Evolutionary conservation across 2,329 filamentous ascomycete genomes (phyloP).

Genomic region (Arachnomyces sp.): DNA sequence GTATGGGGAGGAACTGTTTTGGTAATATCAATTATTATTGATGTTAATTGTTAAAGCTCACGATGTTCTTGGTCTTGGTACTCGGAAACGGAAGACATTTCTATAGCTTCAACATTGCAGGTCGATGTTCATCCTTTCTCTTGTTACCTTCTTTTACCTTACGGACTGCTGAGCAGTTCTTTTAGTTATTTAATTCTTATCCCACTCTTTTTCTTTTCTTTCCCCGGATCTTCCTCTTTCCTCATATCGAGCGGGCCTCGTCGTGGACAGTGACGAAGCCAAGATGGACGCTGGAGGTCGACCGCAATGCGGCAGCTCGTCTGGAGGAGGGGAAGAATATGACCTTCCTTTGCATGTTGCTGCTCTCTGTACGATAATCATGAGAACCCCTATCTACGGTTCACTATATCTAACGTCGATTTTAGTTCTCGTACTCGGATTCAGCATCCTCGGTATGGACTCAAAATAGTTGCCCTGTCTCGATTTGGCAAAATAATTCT

Average conservation of each 20-base stretch:
- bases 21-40: too few relatives aligned
- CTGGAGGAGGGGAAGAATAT: constrained; percentile 8
- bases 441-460: constrained; percentile 8
- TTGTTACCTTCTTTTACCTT: not conserved
- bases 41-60: too few relatives aligned
- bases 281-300: constrained; percentile 5
- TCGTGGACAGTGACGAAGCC: constrained; percentile 5
- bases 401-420: not conserved
- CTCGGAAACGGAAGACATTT: not conserved
- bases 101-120: constrained; percentile 7
- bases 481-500: not conserved
- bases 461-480: not conserved
- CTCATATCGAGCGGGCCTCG: not conserved
- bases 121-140: constrained; percentile 8
- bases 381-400: not conserved
- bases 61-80: too few relatives aligned
- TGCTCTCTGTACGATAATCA: constrained; percentile 10
- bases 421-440: constrained; percentile 9
- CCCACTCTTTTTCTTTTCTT: constrained; percentile 5
- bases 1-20: too few relatives aligned
- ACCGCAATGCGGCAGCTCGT: constrained; percentile 11
- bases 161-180: too few relatives aligned
- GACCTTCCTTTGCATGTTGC: constrained; percentile 14
- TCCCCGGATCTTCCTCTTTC: not conserved
- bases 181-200: constrained; percentile 1